Conservation (phyloP, 2,329 filamentous ascomycete species). For the Esteya vermicola region DNA sequence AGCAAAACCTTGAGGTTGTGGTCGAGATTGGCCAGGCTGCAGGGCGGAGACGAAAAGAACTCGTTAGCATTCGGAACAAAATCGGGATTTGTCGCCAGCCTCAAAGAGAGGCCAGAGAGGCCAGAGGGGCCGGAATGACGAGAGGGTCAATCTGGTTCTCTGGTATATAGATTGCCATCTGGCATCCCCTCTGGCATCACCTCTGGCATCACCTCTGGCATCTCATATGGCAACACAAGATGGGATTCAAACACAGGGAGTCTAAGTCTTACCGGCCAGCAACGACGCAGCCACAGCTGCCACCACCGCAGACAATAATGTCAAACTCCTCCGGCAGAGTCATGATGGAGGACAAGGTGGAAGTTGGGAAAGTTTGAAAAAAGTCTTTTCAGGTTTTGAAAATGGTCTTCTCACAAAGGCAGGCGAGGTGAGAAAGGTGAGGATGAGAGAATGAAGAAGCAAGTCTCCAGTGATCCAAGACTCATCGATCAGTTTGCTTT, state of each 20-base stretch:
- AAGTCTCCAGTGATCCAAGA: background rate
- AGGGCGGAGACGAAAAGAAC: conserved; percentile 11
- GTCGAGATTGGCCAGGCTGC: conserved; percentile 57
- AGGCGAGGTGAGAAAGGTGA: too few relatives aligned
- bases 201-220: too few relatives aligned
- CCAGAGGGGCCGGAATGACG: too few relatives aligned
- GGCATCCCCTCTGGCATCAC: too few relatives aligned
- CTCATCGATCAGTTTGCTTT: background rate
- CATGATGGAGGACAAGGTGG: too few relatives aligned
- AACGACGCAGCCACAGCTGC: conserved; percentile 49
- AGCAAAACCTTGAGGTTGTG: conserved; percentile 57
- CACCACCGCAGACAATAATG: conserved; percentile 66
- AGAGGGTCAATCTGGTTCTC: too few relatives aligned
- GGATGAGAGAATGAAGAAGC: background rate
- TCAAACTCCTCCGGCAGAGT: conserved; percentile 60
- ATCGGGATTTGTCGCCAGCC: too few relatives aligned
- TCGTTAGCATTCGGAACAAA: conserved; percentile 19
- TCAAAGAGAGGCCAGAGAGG: too few relatives aligned
- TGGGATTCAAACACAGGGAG: too few relatives aligned
- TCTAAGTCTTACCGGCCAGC: conserved; percentile 41
- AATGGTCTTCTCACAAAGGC: too few relatives aligned
- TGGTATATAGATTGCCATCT: too few relatives aligned
- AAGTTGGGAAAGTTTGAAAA: background rate
- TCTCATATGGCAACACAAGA: too few relatives aligned
- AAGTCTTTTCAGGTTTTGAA: background rate